phyloP scores from a whole-genome alignment of 2,329 filamentous ascomycete species.

The Xylariales sp. region DNA sequence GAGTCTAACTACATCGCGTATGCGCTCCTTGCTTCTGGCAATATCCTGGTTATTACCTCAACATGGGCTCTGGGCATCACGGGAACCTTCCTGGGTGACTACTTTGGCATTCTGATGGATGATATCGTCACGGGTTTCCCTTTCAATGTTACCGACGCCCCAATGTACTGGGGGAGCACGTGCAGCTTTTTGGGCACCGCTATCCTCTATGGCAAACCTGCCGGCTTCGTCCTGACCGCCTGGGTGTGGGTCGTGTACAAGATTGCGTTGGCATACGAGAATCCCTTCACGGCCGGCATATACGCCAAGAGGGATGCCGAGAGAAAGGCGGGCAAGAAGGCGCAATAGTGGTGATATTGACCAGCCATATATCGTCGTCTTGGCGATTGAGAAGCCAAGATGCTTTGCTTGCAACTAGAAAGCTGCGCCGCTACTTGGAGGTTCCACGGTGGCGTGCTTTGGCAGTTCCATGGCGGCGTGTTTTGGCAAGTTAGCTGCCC shows the following conservation, averaged over 20 bases:
- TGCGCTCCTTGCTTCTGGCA: conserved; percentile 69
- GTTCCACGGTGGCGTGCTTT: too few relatives aligned
- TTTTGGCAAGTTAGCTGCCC: too few relatives aligned
- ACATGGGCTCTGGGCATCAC: conserved; percentile 93
- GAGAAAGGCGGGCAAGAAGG: conserved; percentile 45
- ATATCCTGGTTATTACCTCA: conserved; percentile 79
- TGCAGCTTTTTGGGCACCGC: conserved; percentile 89
- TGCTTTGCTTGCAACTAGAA: too few relatives aligned
- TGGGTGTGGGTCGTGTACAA: conserved; percentile 76
- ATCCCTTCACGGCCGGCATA: conserved; percentile 90
- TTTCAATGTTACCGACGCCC: conserved; percentile 84
- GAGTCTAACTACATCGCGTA: conserved; percentile 61
- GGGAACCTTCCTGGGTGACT: conserved; percentile 95
- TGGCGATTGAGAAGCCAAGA: too few relatives aligned
- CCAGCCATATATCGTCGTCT: too few relatives aligned
- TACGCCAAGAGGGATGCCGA: conserved; percentile 78
- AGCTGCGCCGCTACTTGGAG: too few relatives aligned
- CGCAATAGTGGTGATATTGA: conserved; percentile 37
- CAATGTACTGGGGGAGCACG: conserved; percentile 96
- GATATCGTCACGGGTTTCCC: conserved; percentile 90
- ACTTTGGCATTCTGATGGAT: conserved; percentile 98
- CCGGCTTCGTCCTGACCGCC: conserved; percentile 71
- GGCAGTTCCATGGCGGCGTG: too few relatives aligned
- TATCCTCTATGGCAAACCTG: conserved; percentile 80
- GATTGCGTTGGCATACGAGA: conserved; percentile 80